Percentiles rank a stretch among this genome's conserved stretches.
phyloP scores from a whole-genome alignment of 78 protist species.

The Guillardia theta region DNA sequence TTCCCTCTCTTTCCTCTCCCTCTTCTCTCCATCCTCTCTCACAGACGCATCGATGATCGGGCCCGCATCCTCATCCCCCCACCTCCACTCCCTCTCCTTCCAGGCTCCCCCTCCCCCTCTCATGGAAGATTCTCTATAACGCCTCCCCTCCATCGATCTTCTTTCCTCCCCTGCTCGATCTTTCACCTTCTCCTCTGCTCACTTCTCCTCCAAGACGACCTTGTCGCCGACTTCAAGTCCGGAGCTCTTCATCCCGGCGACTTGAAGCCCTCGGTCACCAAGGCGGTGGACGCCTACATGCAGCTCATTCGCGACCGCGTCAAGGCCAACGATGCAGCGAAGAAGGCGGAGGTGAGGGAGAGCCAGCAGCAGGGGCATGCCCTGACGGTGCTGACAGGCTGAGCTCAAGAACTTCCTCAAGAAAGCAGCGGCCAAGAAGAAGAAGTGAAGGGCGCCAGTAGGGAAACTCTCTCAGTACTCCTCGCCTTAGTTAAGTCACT shows the following conservation, averaged over 20 bases:
- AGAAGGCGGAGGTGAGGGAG: neutral
- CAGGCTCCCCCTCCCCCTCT: neutral
- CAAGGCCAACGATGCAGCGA: neutral
- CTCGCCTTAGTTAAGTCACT: neutral
- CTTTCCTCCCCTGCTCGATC: no score
- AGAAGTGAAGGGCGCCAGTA: neutral
- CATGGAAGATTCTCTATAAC: no score
- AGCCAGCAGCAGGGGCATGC: neutral
- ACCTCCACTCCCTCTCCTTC: neutral
- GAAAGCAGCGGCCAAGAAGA: constrained; percentile 29
- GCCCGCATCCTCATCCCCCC: neutral
- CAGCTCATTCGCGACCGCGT: neutral
- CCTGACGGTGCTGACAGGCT: neutral
- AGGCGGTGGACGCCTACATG: constrained; percentile 5
- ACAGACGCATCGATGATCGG: no score
- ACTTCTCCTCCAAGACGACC: no score
- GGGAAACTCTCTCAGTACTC: neutral
- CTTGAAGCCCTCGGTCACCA: constrained; percentile 24
- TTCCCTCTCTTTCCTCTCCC: neutral
- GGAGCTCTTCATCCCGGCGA: neutral
- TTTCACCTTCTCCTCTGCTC: no score
- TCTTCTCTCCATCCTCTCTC: no score
- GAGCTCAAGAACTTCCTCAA: neutral
- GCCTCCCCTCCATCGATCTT: no score
- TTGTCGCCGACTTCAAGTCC: neutral